These are phyloP conservation scores for Hymenoscyphus fructigenus DNA, from an alignment of 2,329 filamentous ascomycete genomes.

Conservation along the genomic window DNA sequence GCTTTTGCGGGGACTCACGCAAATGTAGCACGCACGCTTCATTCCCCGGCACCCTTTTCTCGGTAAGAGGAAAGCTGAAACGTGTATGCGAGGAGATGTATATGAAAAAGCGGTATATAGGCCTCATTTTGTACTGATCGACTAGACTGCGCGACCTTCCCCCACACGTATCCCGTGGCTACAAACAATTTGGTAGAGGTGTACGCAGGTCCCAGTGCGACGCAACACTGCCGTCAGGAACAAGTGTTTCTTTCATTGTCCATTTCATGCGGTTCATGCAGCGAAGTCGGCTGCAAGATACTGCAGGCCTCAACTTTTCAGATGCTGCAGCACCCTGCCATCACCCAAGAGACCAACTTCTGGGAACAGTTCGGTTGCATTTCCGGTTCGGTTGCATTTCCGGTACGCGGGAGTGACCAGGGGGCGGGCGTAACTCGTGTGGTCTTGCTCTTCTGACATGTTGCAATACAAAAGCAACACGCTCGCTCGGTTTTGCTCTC, in stretches of 20 bases:
- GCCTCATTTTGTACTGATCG: slow-evolving; percentile 1
- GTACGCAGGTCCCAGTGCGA: slow-evolving; percentile 5
- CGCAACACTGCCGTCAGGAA: not conserved
- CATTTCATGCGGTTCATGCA: slow-evolving; percentile 7
- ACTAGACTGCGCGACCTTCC: not conserved
- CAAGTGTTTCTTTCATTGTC: not conserved
- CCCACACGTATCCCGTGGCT: not conserved
- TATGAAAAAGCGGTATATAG: slow-evolving; percentile 3
- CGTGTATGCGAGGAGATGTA: not conserved
- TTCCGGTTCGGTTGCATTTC: not conserved
- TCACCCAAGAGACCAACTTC: slow-evolving; percentile 4
- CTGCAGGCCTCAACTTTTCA: not conserved
- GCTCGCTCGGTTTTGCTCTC: not conserved
- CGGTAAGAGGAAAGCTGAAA: slow-evolving; percentile 3
- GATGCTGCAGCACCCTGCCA: slow-evolving; percentile 5
- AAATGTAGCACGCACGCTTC: not conserved
- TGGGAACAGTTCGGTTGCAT: too few relatives aligned
- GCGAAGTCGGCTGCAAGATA: slow-evolving; percentile 5
- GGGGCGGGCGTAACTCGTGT: slow-evolving; percentile 6
- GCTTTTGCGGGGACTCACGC: not conserved
- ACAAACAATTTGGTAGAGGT: slow-evolving; percentile 4
- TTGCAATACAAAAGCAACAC: slow-evolving; percentile 1
- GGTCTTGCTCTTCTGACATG: not conserved
- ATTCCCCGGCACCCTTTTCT: not conserved
- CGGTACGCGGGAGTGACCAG: slow-evolving; percentile 1